A percentile compares a stretch with the other conserved stretches of the same genome.
Evolutionary conservation across 2,329 filamentous ascomycete genomes (phyloP).

Genomic region (Colletotrichum navitas): DNA sequence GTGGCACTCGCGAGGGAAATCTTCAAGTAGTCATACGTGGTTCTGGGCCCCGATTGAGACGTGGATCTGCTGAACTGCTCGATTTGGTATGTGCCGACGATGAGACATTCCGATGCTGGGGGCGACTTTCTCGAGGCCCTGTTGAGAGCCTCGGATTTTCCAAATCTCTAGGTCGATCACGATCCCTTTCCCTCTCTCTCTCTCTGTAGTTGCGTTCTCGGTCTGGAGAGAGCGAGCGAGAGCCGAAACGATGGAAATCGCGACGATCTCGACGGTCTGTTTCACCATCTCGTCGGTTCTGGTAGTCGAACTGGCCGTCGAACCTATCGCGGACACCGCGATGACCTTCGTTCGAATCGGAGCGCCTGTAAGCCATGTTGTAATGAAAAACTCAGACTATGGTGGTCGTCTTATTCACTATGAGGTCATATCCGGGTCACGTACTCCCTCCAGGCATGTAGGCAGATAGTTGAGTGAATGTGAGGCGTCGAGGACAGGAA

Average conservation of each 20-base stretch:
- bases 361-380: slow-evolving; percentile 22
- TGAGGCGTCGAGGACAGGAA: too few species aligned
- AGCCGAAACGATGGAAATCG: background rate
- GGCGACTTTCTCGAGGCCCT: slow-evolving; percentile 10
- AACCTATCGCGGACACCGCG: slow-evolving; percentile 37
- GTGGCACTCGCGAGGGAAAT: background rate
- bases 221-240: slow-evolving; percentile 18
- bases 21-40: background rate
- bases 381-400: background rate
- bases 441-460: background rate
- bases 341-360: slow-evolving; percentile 36
- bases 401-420: slow-evolving; percentile 4
- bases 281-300: slow-evolving; percentile 36
- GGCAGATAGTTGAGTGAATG: background rate
- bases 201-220: background rate
- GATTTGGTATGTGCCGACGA: slow-evolving; percentile 23
- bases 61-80: background rate
- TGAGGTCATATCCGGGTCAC: background rate
- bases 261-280: slow-evolving; percentile 20
- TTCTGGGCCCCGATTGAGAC: background rate
- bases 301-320: slow-evolving; percentile 15
- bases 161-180: slow-evolving; percentile 22
- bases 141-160: background rate
- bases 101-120: slow-evolving; percentile 2
- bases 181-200: slow-evolving; percentile 39